Base-by-base conservation (phyloP, 345 rosid species). In the Linum usitatissimum region DNA sequence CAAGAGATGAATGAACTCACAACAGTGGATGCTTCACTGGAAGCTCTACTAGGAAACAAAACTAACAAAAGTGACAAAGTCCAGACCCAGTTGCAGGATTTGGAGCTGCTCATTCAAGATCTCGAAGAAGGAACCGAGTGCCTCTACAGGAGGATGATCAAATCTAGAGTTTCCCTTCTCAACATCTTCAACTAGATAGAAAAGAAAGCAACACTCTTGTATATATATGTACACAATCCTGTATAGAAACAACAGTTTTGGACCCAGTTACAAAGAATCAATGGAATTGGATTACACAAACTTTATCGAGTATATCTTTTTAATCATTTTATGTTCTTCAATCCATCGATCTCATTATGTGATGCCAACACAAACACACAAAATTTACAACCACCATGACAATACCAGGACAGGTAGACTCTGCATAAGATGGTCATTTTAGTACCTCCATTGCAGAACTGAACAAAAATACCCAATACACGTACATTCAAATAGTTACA, bases 81-180 rank as follows among this genome's bases (percentile, higher is more conserved):
- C 18, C 73, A 76, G 28, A 66, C 9, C 2, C 57, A 70, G 34
- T 66, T 75, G 13, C 64, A 71, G 59, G 69, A 42, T 21, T 31
- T 74, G 14, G 81, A 81, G 54, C 57, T 63, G 18, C 65, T 74
- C 73, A 63, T 81, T 70, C 77, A 78, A 64, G 81, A 81, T 65
- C 73, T 86, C 23, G 81, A 79, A 75, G 74, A 68, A 45, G 86
- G 75, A 53, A 61, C 77, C 6, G 75, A 83, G 34, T 51, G 60
- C 68, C 74, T 81, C 63, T 68, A 65, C 9, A 73, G 81, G 57
- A 63, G 69, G 21, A 20, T 78, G 67, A 86, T 77, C 66, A 78
- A 79, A 70, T 62, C 74, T 23, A 70, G 76, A 65, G 79, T 69
- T 31, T 76, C 79, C 18, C 45, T 77, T 62, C 83, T 80, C 38